Evolutionary conservation across 1,139 yeast species (phyloP).

Genomic region (Scheffersomyces cryptocercus): DNA sequence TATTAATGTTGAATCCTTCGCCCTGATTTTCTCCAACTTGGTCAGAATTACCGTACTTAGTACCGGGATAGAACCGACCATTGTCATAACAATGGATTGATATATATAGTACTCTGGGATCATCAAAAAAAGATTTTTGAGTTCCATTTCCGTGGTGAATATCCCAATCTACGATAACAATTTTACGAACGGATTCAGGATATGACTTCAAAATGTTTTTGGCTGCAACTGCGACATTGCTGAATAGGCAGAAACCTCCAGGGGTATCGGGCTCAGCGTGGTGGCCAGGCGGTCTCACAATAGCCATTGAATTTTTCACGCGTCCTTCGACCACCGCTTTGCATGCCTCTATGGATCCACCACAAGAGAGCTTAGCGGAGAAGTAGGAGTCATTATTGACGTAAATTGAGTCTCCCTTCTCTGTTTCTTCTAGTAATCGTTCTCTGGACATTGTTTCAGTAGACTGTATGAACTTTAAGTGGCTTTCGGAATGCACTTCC

Average conservation of each 20-base stretch:
- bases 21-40: conserved; percentile 86
- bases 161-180: conserved; percentile 94
- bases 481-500: conserved; percentile 82
- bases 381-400: conserved; percentile 87
- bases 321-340: conserved; percentile 91
- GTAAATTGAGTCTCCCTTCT: conserved; percentile 91
- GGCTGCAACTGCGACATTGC: conserved; percentile 97
- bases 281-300: conserved; percentile 98
- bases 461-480: conserved; percentile 70
- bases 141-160: conserved; percentile 99
- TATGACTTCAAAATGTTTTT: conserved; percentile 76
- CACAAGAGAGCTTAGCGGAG: conserved; percentile 91
- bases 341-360: conserved; percentile 96
- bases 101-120: conserved; percentile 86
- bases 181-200: conserved; percentile 84
- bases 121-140: conserved; percentile 85
- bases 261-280: conserved; percentile 98
- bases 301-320: conserved; percentile 90
- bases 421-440: conserved; percentile 78
- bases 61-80: conserved; percentile 94
- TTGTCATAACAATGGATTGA: conserved; percentile 91
- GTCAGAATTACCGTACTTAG: conserved; percentile 72
- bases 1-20: conserved; percentile 81
- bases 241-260: conserved; percentile 94
- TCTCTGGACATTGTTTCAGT: conserved; percentile 82